Evolutionary conservation across 345 rosid genomes (phyloP).

Genomic region (Syzygium aromaticum): DNA sequence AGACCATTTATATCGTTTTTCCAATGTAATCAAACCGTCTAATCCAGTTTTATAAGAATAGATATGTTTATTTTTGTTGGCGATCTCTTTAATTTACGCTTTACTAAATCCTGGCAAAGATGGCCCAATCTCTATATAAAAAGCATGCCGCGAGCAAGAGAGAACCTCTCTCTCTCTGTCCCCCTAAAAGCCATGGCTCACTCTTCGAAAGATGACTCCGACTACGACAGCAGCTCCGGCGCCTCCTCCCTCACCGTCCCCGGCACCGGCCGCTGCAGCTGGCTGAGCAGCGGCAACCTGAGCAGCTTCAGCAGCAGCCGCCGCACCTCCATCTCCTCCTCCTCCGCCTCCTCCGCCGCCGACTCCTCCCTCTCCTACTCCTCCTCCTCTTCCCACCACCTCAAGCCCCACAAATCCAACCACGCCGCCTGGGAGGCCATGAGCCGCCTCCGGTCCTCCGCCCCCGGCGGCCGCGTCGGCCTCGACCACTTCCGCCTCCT

Average conservation of each 20-base stretch:
- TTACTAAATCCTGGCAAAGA: neutral
- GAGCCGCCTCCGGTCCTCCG: slow-evolving; percentile 35
- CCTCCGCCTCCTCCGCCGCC: slow-evolving; percentile 25
- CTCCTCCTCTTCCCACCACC: slow-evolving; percentile 12
- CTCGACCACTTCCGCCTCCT: slow-evolving; percentile 77
- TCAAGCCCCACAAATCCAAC: slow-evolving; percentile 97
- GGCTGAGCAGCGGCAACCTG: slow-evolving; percentile 78
- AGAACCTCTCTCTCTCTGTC: neutral
- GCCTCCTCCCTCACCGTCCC: slow-evolving; percentile 37
- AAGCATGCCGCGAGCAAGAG: neutral
- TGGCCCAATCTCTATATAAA: neutral
- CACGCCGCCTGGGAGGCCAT: slow-evolving; percentile 85
- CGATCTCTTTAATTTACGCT: neutral
- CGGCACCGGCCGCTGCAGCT: slow-evolving; percentile 73
- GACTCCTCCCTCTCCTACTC: slow-evolving; percentile 15
- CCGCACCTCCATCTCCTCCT: slow-evolving; percentile 56
- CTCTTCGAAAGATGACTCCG: neutral
- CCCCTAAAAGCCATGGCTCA: neutral
- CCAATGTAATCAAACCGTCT: neutral
- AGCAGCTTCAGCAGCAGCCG: slow-evolving; percentile 74
- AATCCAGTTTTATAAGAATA: neutral
- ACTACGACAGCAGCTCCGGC: slow-evolving; percentile 10
- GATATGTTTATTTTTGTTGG: neutral
- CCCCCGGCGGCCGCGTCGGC: slow-evolving; percentile 53
- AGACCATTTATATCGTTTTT: too few species aligned